Conservation (phyloP, 495 filamentous ascomycete species). For the Glonium stellatum region DNA sequence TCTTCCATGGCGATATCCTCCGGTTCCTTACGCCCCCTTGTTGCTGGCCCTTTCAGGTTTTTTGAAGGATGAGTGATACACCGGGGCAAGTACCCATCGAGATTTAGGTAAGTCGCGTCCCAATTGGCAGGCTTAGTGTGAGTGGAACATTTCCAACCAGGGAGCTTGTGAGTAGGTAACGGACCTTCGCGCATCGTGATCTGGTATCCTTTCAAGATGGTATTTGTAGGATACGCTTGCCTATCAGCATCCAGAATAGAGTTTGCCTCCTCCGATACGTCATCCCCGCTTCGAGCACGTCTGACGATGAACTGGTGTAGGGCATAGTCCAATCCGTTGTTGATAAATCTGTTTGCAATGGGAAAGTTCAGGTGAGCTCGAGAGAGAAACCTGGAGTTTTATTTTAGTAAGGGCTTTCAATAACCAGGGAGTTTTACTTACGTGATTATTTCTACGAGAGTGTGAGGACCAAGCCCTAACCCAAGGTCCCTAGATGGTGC, state of each 20-base stretch:
- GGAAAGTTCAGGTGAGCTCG: background rate
- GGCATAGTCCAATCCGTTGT: background rate
- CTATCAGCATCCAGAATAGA: background rate
- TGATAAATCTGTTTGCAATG: background rate
- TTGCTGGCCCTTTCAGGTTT: too few relatives aligned
- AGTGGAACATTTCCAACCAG: background rate
- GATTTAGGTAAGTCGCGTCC: background rate
- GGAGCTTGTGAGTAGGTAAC: background rate
- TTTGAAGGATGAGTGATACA: background rate
- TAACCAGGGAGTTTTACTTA: background rate
- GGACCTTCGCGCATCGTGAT: background rate
- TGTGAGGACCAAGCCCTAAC: too few relatives aligned
- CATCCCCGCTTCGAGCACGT: background rate
- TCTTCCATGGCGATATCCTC: background rate
- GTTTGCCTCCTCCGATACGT: background rate
- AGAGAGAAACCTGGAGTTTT: background rate
- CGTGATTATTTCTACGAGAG: too few relatives aligned
- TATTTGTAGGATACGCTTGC: background rate
- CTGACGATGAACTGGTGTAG: background rate
- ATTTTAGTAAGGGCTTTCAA: background rate
- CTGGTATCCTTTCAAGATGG: background rate
- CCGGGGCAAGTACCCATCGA: background rate
- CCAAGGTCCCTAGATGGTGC: too few relatives aligned
- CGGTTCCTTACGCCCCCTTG: background rate
- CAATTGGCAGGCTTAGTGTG: background rate